These are phyloP conservation scores for Ogataea zsoltii DNA, from an alignment of 805 yeast genomes.

Conservation along the genomic window DNA sequence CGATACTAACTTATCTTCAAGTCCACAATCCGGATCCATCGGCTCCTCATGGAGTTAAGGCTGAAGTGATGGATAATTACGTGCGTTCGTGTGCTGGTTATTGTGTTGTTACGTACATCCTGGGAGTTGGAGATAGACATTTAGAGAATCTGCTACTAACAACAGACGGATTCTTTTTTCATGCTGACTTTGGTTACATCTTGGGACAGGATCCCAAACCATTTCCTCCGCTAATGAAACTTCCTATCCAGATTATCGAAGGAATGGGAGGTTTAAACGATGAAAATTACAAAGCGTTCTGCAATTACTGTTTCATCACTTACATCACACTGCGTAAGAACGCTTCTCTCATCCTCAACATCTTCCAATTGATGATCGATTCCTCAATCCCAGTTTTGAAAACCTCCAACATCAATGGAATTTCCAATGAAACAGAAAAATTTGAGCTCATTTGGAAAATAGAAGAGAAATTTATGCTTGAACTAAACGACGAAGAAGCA, in stretches of 20 bases:
- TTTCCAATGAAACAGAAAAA: constrained; percentile 61
- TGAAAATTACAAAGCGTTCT: constrained; percentile 80
- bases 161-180: constrained; percentile 87
- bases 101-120: constrained; percentile 89
- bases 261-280: constrained; percentile 96
- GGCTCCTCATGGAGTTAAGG: constrained; percentile 49
- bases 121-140: constrained; percentile 98
- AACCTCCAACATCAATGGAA: constrained; percentile 28
- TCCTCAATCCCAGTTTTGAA: constrained; percentile 90
- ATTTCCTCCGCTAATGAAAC: constrained; percentile 96
- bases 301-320: constrained; percentile 92
- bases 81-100: constrained; percentile 97
- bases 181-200: constrained; percentile 96
- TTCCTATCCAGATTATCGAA: constrained; percentile 94
- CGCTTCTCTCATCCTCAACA: constrained; percentile 83
- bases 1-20: constrained; percentile 68
- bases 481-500: constrained; percentile 94
- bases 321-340: constrained; percentile 88
- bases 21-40: constrained; percentile 59
- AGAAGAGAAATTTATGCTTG: constrained; percentile 90
- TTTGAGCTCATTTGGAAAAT: constrained; percentile 86
- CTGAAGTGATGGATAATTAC: constrained; percentile 86
- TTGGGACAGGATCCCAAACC: constrained; percentile 98
- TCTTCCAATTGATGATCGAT: constrained; percentile 91
- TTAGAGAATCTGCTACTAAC: constrained; percentile 81